Base-by-base conservation (phyloP, 2,329 filamentous ascomycete species). In the Verruconis gallopava region DNA sequence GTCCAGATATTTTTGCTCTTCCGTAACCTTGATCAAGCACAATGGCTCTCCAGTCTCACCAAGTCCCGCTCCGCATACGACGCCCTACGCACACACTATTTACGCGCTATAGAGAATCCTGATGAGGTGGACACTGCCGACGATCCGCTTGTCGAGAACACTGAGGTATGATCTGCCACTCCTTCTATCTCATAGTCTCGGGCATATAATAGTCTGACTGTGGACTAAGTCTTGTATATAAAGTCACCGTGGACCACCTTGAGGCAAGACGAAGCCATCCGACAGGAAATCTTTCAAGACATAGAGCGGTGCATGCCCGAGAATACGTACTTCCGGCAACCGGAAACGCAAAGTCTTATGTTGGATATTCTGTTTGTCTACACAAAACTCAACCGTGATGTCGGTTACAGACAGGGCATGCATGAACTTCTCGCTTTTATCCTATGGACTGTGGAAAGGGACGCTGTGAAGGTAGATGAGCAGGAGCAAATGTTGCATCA, bases 331-430 rank as follows among this genome's bases (percentile, higher is more conserved):
- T 98, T 96, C 54, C 85, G 88, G 44, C 75, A 88, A 50, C 74
- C 79, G 11, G 65, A 71, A 12, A 84, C 83, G 1, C 91, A 96
- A 58, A 71, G 69, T 33, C 82, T 85, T 60, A 79, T 98, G 52
- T 65, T 93, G 21, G 84, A 98, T 55, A 78, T 95, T 21, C 68
- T 98, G 22, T 98, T 96, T 60, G 74, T 98, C 49, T 96, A 88
- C 63, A 91, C 86, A 64, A 96, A 94, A 60, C 72, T 93, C 41
- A 85, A 96, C 54, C 85, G 85, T 2, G 77, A 81, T 50, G 72
- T 85, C 42, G 85, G 85, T 13, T 98, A 98, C 57, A 77, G 91
- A n/a, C 91, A 98, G 64, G 91, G 91, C 9, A 98, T 98, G 89
- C 91, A 98, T 57, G 91, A 98, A 62, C 68, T 98, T 34, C 69